These are phyloP conservation scores for Apiospora hydei DNA, from an alignment of 2,329 filamentous ascomycete species.

Conservation along the genomic window DNA sequence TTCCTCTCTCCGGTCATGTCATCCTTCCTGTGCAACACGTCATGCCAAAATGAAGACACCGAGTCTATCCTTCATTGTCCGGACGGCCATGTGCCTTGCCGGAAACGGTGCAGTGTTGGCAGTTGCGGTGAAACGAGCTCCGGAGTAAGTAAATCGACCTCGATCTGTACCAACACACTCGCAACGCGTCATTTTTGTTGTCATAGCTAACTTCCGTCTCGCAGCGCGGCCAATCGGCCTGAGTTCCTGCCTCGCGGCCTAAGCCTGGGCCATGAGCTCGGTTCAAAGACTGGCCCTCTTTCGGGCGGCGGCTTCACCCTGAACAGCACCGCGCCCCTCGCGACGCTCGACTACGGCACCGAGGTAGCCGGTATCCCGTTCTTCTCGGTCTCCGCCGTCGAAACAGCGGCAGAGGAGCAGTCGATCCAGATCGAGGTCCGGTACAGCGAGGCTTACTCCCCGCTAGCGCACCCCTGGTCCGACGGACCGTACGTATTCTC, in stretches of 20 bases:
- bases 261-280: not conserved
- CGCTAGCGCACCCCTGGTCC: conserved; percentile 36
- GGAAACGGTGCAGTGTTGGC: not conserved
- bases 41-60: not conserved
- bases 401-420: not conserved
- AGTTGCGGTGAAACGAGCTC: not conserved
- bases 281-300: not conserved
- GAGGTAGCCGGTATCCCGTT: conserved; percentile 45
- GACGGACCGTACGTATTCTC: conserved; percentile 43
- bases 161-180: not conserved
- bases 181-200: not conserved
- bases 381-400: conserved; percentile 39
- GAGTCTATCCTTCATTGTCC: not conserved
- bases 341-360: conserved; percentile 42
- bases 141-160: not conserved
- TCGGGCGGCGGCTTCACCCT: not conserved
- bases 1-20: not conserved
- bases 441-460: conserved; percentile 44
- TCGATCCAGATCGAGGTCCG: conserved; percentile 45
- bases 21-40: not conserved
- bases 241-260: not conserved
- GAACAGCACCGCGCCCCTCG: conserved; percentile 24
- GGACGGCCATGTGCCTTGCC: not conserved
- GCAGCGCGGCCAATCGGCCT: not conserved
- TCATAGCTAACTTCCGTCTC: not conserved